Base-by-base conservation (phyloP, 257 asterid species). In the Osmanthus fragrans region DNA sequence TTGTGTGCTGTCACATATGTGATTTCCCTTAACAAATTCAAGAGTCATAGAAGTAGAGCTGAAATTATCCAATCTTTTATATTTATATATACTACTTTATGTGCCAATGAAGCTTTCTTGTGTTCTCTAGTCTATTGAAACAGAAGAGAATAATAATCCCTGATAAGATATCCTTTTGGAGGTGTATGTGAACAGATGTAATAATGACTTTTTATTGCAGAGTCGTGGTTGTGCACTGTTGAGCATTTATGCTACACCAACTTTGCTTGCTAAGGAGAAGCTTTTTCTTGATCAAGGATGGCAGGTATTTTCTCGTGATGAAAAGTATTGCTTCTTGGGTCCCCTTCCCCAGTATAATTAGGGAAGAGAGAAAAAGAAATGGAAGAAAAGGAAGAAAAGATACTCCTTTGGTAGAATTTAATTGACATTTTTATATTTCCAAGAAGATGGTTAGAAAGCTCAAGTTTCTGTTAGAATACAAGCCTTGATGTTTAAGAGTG, bases 281-380 rank as follows among this genome's bases (percentile, higher is more conserved):
- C 97, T 96, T 81, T 96, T 96, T 64, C 97, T 96, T 77, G 95
- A 96, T 84, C 94, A 92, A 76, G 98, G 98, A 70, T 96, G 99
- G 98, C 93, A 90, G 98, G 98, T 96, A 90, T 73, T 76, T 27
- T 73, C 71, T 77, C 72, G 2, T 47, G 70, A 32, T 77, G 64
- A 39, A 63, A 63, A 63, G 69, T 4, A 63, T 23, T 63, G 66
- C 29, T 21, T 58, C 32, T 58, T 23, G 29, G 29, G 19, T 27
- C 69, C 33, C 30, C 33, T 15, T 23, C n/a, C 36, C 36, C 69
- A 27, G 33, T 15, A 27, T 25, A 25, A 3, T n/a, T 5, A 27
- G 36, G 34, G 3, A 16, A 56, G 65, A 58, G 0, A 58, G 4
- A 58, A 58, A 58, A 56, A 19, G 66, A 56, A 21, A 58, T 58